phyloP scores from a whole-genome alignment of 2,329 filamentous ascomycete genomes.

The Knoxdaviesia proteae region DNA sequence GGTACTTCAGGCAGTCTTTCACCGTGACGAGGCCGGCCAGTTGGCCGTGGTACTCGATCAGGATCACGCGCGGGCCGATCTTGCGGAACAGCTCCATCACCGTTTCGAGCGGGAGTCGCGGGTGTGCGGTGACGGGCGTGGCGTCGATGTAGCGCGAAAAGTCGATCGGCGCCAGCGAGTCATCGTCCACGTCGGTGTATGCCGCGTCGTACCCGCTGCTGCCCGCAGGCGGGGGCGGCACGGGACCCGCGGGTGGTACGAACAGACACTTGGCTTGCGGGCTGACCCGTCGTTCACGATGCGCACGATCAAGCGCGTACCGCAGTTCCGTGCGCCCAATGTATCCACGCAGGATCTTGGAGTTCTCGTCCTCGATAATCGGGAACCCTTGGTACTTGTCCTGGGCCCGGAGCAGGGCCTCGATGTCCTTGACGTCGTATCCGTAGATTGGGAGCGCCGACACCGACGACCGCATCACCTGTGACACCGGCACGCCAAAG shows the following conservation, averaged over 20 bases:
- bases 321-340: slow-evolving; percentile 81
- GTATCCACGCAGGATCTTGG: slow-evolving; percentile 65
- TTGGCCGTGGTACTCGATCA: slow-evolving; percentile 75
- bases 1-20: slow-evolving; percentile 92
- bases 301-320: slow-evolving; percentile 70
- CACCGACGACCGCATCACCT: slow-evolving; percentile 66
- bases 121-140: slow-evolving; percentile 79
- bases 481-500: slow-evolving; percentile 81
- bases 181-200: slow-evolving; percentile 20
- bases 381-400: slow-evolving; percentile 86
- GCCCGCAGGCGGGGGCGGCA: not conserved
- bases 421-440: slow-evolving; percentile 54
- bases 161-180: slow-evolving; percentile 46
- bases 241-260: slow-evolving; percentile 20
- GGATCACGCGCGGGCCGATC: slow-evolving; percentile 80
- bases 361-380: slow-evolving; percentile 54
- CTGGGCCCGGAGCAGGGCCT: slow-evolving; percentile 46
- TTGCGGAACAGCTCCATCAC: slow-evolving; percentile 99
- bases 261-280: slow-evolving; percentile 58
- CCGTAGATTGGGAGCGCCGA: slow-evolving; percentile 55
- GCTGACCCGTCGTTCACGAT: slow-evolving; percentile 45
- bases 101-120: slow-evolving; percentile 76
- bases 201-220: slow-evolving; percentile 10
- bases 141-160: slow-evolving; percentile 76
- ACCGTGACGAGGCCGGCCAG: slow-evolving; percentile 77